Percentiles rank a stretch among this genome's conserved stretches.
Conservation (phyloP, 2,329 filamentous ascomycete species). For the Xylogone sp. region DNA sequence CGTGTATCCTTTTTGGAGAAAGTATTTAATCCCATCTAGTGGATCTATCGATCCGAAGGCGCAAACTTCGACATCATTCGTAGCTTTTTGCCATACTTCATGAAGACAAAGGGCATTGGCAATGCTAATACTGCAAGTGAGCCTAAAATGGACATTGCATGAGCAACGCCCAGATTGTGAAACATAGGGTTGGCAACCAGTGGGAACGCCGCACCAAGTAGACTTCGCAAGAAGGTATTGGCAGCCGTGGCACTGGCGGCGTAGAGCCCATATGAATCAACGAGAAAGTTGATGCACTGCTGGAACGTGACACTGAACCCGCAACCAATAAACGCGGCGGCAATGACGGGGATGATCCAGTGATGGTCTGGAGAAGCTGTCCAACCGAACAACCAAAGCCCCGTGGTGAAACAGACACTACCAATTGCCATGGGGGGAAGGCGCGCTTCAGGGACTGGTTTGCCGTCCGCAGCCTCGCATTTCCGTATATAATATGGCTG, state of each 20-base stretch:
- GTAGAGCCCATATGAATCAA: constrained; percentile 43
- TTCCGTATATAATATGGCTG: constrained; percentile 22
- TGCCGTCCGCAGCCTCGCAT: constrained; percentile 28
- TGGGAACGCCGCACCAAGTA: constrained; percentile 42
- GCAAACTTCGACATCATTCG: constrained; percentile 41
- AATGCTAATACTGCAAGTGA: constrained; percentile 50
- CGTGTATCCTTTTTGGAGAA: too few species aligned
- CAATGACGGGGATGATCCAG: constrained; percentile 19
- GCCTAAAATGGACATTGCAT: constrained; percentile 60
- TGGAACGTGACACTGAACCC: constrained; percentile 28
- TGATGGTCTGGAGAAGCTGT: constrained; percentile 18
- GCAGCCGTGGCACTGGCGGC: constrained; percentile 42
- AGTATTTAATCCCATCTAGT: too few species aligned
- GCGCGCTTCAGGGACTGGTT: constrained; percentile 39
- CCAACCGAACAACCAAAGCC: constrained; percentile 28
- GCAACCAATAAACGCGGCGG: constrained; percentile 23
- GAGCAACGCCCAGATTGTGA: constrained; percentile 59
- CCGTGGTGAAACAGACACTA: constrained; percentile 22
- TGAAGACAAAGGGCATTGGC: constrained; percentile 55
- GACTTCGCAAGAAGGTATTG: constrained; percentile 39
- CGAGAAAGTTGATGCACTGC: constrained; percentile 27
- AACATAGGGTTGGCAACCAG: constrained; percentile 48
- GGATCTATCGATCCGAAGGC: constrained; percentile 17
- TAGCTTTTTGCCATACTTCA: constrained; percentile 30
- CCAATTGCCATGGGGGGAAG: constrained; percentile 41